phyloP scores from a whole-genome alignment of 2,329 filamentous ascomycete species.

The Coniochaeta sp. region DNA sequence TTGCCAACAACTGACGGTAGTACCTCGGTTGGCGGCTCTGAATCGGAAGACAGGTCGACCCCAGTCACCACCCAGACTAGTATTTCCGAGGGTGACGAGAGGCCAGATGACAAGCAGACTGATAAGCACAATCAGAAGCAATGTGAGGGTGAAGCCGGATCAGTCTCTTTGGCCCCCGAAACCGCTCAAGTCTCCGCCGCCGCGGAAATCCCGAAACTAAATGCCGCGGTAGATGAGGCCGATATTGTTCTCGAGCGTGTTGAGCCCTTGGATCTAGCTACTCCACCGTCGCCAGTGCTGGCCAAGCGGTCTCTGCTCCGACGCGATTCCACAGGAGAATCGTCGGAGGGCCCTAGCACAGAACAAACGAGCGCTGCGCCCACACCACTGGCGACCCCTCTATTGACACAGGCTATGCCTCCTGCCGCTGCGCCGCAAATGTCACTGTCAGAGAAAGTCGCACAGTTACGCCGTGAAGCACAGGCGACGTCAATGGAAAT shows the following conservation, averaged over 20 bases:
- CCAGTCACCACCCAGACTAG: constrained; percentile 27
- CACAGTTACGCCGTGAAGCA: constrained; percentile 44
- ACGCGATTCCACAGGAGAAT: constrained; percentile 1
- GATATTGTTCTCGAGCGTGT: constrained; percentile 32
- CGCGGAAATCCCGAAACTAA: constrained; percentile 10
- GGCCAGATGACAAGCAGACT: constrained; percentile 6
- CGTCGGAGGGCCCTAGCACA: constrained; percentile 1
- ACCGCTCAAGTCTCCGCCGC: neutral
- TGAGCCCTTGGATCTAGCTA: constrained; percentile 43
- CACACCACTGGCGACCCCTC: constrained; percentile 11
- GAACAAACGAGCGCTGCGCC: constrained; percentile 8
- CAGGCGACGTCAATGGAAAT: constrained; percentile 17
- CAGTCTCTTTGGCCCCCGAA: neutral
- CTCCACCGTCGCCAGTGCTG: constrained; percentile 22
- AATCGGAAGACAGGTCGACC: constrained; percentile 37
- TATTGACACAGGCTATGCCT: constrained; percentile 2
- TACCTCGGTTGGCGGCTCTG: constrained; percentile 21
- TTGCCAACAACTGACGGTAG: constrained; percentile 60
- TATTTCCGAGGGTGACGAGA: constrained; percentile 13
- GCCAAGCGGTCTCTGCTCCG: constrained; percentile 8
- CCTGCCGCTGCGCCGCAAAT: constrained; percentile 8
- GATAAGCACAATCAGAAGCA: neutral
- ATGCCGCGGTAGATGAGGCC: constrained; percentile 6
- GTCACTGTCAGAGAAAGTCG: constrained; percentile 37
- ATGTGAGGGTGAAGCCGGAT: neutral